Evolutionary conservation across 306 rosid species (phyloP).

Genomic region (Sicyos baderoa): DNA sequence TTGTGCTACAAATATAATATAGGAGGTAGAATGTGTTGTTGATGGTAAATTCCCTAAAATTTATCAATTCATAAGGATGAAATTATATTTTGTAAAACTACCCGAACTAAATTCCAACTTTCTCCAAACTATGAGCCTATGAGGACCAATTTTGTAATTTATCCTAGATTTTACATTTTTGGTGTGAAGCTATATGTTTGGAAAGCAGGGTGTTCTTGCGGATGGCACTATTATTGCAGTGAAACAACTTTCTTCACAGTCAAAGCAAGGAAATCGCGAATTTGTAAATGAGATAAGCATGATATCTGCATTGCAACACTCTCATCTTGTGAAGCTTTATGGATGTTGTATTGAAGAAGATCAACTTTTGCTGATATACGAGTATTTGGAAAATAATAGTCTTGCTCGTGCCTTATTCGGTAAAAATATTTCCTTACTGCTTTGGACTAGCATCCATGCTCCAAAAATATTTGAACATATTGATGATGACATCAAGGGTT

Average conservation of each 20-base stretch:
- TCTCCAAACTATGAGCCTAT: too few relatives aligned
- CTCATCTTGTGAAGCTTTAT: constrained; percentile 41
- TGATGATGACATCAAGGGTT: too few relatives aligned
- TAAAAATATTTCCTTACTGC: not conserved
- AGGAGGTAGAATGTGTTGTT: too few relatives aligned
- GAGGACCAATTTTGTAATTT: too few relatives aligned
- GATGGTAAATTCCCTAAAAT: too few relatives aligned
- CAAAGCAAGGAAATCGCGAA: constrained; percentile 48
- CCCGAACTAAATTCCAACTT: too few relatives aligned
- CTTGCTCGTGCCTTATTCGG: constrained; percentile 48
- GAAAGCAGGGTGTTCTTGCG: constrained; percentile 31
- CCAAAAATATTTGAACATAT: not conserved
- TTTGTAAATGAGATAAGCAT: constrained; percentile 48
- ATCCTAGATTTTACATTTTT: not conserved
- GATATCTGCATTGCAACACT: constrained; percentile 49
- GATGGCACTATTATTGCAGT: constrained; percentile 38
- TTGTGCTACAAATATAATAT: too few relatives aligned
- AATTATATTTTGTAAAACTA: too few relatives aligned
- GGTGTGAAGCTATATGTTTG: not conserved
- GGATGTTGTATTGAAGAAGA: constrained; percentile 46
- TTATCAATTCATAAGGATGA: too few relatives aligned
- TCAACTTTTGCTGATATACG: constrained; percentile 40
- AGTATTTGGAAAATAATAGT: constrained; percentile 52
- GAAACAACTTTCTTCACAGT: constrained; percentile 40
- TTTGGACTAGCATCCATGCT: not conserved